These are phyloP conservation scores for Stephania cephalantha DNA, from an alignment of 164 flowering plant genomes.

Conservation along the genomic window DNA sequence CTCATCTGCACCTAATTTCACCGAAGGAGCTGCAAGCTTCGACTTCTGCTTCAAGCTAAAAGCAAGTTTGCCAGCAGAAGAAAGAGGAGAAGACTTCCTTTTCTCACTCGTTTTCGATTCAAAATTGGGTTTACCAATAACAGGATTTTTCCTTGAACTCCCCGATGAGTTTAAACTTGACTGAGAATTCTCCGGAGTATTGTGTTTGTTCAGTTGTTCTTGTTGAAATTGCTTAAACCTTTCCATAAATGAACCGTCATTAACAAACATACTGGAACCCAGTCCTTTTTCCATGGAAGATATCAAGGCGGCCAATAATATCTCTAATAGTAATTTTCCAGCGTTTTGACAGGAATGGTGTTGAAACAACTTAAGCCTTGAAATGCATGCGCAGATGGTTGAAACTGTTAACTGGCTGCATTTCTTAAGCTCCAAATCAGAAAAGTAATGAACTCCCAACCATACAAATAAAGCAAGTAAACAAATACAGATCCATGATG, in stretches of 20 bases:
- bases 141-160: constrained; percentile 27
- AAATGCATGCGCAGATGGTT: constrained; percentile 13
- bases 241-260: constrained; percentile 98
- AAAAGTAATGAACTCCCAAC: constrained; percentile 2
- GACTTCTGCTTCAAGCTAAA: constrained; percentile 98
- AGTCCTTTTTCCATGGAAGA: constrained; percentile 53
- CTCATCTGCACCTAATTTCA: constrained; percentile 78
- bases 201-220: constrained; percentile 37
- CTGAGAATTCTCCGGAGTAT: constrained; percentile 25
- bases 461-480: neutral
- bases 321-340: constrained; percentile 21
- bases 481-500: neutral
- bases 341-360: constrained; percentile 44
- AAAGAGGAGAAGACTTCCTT: constrained; percentile 27
- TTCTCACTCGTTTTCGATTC: constrained; percentile 31
- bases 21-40: constrained; percentile 65
- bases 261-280: constrained; percentile 60
- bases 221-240: constrained; percentile 85
- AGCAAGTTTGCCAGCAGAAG: constrained; percentile 83
- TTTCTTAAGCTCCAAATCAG: constrained; percentile 18
- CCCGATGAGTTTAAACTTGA: constrained; percentile 26
- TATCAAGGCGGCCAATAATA: constrained; percentile 15
- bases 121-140: constrained; percentile 23
- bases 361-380: constrained; percentile 29
- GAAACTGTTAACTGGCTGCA: constrained; percentile 14